phyloP scores from a whole-genome alignment of 805 yeast species.

The Saccharomycopsis javanensis region DNA sequence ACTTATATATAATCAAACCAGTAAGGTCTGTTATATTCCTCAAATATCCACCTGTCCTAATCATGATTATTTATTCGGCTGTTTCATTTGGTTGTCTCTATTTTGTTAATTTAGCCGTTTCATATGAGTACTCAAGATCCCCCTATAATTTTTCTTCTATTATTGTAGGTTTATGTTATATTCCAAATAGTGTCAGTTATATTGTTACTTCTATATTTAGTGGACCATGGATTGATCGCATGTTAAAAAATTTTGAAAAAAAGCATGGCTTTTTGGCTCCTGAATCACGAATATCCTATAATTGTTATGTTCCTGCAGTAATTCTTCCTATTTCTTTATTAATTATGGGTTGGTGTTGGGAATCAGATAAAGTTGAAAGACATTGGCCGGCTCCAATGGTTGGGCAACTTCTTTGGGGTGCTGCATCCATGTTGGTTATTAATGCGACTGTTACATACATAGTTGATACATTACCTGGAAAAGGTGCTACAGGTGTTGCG shows the following conservation, averaged over 20 bases:
- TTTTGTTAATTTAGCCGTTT: conserved; percentile 64
- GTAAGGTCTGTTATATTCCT: conserved; percentile 50
- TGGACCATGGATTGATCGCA: conserved; percentile 67
- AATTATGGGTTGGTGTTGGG: conserved; percentile 76
- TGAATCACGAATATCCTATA: conserved; percentile 71
- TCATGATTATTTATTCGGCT: conserved; percentile 58
- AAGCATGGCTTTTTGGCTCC: conserved; percentile 63
- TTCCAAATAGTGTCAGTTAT: conserved; percentile 77
- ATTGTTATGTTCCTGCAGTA: conserved; percentile 55
- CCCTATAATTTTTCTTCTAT: conserved; percentile 67
- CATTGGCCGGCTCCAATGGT: conserved; percentile 75
- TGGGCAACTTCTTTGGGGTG: conserved; percentile 76
- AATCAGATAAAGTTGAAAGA: conserved; percentile 32
- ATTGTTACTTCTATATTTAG: conserved; percentile 69
- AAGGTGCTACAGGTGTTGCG: conserved; percentile 86
- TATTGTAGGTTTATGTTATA: conserved; percentile 64
- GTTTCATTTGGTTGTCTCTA: conserved; percentile 64
- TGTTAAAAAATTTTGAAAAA: conserved; percentile 42
- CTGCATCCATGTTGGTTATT: conserved; percentile 74
- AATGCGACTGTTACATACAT: conserved; percentile 74
- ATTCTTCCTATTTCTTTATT: conserved; percentile 56
- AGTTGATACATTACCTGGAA: conserved; percentile 77
- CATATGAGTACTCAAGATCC: conserved; percentile 45
- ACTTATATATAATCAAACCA: conserved; percentile 48
- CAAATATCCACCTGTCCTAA: conserved; percentile 62